phyloP scores from a whole-genome alignment of 2,329 filamentous ascomycete species.

The Penicillium sp. region DNA sequence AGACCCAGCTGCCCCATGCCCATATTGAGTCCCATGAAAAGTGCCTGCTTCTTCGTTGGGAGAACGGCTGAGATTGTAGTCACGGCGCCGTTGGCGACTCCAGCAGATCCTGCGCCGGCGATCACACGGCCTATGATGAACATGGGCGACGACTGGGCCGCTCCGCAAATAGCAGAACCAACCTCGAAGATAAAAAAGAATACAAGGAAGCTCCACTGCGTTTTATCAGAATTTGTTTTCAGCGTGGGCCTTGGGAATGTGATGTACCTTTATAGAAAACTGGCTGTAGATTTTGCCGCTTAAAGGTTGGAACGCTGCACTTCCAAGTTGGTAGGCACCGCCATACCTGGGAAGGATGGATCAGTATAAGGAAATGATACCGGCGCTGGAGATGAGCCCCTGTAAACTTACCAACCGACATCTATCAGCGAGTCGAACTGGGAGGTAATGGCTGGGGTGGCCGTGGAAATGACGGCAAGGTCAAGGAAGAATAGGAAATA shows the following conservation, averaged over 20 bases:
- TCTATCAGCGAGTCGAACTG: slow-evolving; percentile 24
- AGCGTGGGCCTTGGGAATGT: not conserved
- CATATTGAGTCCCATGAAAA: slow-evolving; percentile 19
- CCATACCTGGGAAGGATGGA: slow-evolving; percentile 15
- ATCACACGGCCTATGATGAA: slow-evolving; percentile 27
- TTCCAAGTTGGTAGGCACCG: slow-evolving; percentile 22
- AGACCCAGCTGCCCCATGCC: slow-evolving; percentile 13
- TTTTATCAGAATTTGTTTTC: not conserved
- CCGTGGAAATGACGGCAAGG: slow-evolving; percentile 20
- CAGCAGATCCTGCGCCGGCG: slow-evolving; percentile 23
- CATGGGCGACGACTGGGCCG: slow-evolving; percentile 23
- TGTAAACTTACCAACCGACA: slow-evolving; percentile 15
- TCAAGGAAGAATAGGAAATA: slow-evolving; percentile 26
- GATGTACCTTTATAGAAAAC: slow-evolving; percentile 19
- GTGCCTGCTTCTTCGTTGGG: slow-evolving; percentile 13
- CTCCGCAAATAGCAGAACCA: slow-evolving; percentile 28
- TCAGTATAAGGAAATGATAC: not conserved
- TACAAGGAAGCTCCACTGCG: slow-evolving; percentile 29
- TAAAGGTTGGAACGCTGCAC: slow-evolving; percentile 24
- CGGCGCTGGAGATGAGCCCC: not conserved
- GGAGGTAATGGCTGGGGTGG: slow-evolving; percentile 21
- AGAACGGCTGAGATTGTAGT: slow-evolving; percentile 18
- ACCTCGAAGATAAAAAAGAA: slow-evolving; percentile 34
- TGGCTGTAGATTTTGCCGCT: slow-evolving; percentile 25
- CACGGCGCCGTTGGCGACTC: slow-evolving; percentile 19